Base-by-base conservation (phyloP, 805 yeast genomes). In the Starmerella sp. region DNA sequence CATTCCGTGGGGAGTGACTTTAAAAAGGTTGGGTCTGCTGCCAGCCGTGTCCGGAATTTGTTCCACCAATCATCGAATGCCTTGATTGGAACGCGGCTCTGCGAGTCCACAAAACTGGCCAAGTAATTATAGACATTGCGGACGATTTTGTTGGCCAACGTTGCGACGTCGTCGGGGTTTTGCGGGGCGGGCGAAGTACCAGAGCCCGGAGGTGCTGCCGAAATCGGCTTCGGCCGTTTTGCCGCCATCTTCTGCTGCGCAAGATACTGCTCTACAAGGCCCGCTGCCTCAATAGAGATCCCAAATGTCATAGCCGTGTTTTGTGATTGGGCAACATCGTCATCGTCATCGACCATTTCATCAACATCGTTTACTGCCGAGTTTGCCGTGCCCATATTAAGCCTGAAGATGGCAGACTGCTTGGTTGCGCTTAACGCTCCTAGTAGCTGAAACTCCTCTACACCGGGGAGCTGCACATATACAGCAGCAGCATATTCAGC, bases 51-150 rank as follows among this genome's bases (percentile, higher is more conserved):
- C 67, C 79, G 86, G 71, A 93, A 91, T 69, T 88, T 90, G 60
- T 77, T 82, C 98, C 98, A 71, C 98, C 98, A 91, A 42, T 78
- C 83, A 66, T 91, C 95, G 64, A 91, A 91, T 44, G 81, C 84
- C 64, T 83, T 86, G 65, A 91, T 86, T 3, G 90, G 84, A 3
- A 91, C 96, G 62, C 81, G 86, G 2, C 95, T 95, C 28, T 78
- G 74, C 5, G 72, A 67, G 65, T 88, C 95, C 7, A 88, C 77
- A 66, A 90, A 91, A n/a, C 97, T 86, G 1, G 95, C 81, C 49
- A 91, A 70, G 66, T 79, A 93, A 66, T 93, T 90, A 70, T 91
- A 93, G 1, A 97, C 97, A 68, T 93, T 88, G 39, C 82, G 82
- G 22, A 93, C 95, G 55, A 93, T 88, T 66, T 86, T 86, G 58